Evolutionary conservation across 164 flowering plant species (phyloP), one percentile per base, ranked within the genome.

Genomic region (Vitis riparia): DNA sequence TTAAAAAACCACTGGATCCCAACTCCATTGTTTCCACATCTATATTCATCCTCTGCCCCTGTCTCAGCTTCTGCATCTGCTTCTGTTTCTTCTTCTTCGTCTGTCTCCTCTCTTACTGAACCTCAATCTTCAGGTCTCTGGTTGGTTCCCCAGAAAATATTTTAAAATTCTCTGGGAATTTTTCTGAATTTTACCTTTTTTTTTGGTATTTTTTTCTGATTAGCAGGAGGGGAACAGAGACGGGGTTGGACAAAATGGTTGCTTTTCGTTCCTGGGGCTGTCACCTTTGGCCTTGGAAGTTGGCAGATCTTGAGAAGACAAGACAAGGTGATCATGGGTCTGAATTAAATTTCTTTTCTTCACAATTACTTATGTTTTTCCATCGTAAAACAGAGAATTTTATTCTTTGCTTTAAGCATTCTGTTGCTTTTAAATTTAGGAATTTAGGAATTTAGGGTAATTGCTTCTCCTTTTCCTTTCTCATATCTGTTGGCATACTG

Each of bases 251-350:
- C 97, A 27, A 91, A 84, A 80, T 83, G 87, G 89, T 62, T 92
- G 56, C 86, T 94, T 59, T 94, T 92, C 68, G 68, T 90, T 51
- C 99, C 99, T 14, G 99, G 97, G 67, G 97, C 87, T 50, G 78
- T 94, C 47, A 82, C 95, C 27, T 94, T 94, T 81, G 99, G 99
- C 37, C 93, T 94, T 57, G 97, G 99, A 32, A 86, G 93, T 62
- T 94, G 99, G 97, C 97, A 94, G 81, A 82, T 94, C 68, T 71
- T 94, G 77, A 81, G 97, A 75, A 80, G 97, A 71, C 83, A 81
- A 63, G 90, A 90, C 23, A 92, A 92, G 93, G 92, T 88, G 52
- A 11, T 37, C 44, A 37, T 37, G 44, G 44, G 44, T 37, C 44
- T 37, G 5, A 37, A 37, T 37, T 37, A 37, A 27, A 7, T 17